Evolutionary conservation across 2,329 filamentous ascomycete species (phyloP), one percentile per base, ranked within the genome.

Genomic region (Trichoderma koningii): DNA sequence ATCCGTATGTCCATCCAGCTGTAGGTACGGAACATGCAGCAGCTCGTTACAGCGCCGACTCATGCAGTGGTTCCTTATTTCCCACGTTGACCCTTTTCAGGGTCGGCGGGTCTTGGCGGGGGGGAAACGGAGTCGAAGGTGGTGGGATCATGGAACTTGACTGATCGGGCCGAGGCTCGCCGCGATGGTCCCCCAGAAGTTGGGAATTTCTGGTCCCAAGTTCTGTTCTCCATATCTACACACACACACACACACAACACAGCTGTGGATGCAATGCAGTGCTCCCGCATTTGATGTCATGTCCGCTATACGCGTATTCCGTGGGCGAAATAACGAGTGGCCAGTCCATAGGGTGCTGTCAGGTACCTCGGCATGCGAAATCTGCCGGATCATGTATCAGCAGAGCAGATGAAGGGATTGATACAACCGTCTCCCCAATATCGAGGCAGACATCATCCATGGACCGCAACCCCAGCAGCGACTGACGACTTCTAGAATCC

Each of bases 101-200:
- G 55, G 19, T 47, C 55, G 23, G 55, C 55, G 44, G 44, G 28
- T 38, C 56, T 60, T 41, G 44, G 56, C 56, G 56, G 56, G 55
- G 55, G 56, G 17, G 44, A 15, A 23, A 23, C 7, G 3, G 30
- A 17, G 10, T 14, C 15, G 30, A 38, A 38, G 2, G 21, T 23
- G 21, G 21, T 23, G 21, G 21, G 21, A 23, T 23, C 21, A 23
- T 23, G 21, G 21, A 23, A 23, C 21, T 23, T 38, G 30, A 52
- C 21, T 52, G 50, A 52, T 60, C 56, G 56, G 56, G n/a, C 56
- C 56, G 56, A 60, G 45, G 56, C 56, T 48, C 7, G 30, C 34
- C 38, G 51, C 51, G 28, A 44, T 52, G 34, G 34, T 38, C 10
- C 34, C 34, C 34, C 34, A 3, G 34, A 26, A 34, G 19, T 15